Conservation (phyloP, 2,329 filamentous ascomycete genomes). For the Ophiocordyceps camponoti-rufipedis region DNA sequence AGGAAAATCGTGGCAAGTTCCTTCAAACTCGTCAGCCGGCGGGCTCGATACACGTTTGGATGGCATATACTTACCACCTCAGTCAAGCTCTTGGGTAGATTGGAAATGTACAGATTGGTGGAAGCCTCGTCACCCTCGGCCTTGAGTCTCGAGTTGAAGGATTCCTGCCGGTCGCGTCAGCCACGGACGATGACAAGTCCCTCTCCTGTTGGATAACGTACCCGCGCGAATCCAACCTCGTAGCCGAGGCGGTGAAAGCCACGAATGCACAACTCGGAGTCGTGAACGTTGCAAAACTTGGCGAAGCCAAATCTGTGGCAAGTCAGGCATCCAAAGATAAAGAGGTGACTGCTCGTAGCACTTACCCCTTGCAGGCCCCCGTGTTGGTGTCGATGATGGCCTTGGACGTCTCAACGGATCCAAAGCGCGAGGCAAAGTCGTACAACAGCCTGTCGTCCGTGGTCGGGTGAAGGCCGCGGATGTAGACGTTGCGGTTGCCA, state of each 20-base stretch:
- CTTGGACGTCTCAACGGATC: conserved; percentile 89
- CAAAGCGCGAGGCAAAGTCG: conserved; percentile 72
- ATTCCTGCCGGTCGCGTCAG: conserved; percentile 45
- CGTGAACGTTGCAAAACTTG: conserved; percentile 72
- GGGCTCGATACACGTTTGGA: no score
- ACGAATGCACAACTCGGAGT: conserved; percentile 91
- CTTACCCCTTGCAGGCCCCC: conserved; percentile 85
- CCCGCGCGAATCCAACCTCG: conserved; percentile 91
- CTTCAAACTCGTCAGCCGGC: conserved; percentile 15
- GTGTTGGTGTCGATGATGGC: conserved; percentile 93
- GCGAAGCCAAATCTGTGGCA: conserved; percentile 80
- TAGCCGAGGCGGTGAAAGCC: conserved; percentile 90
- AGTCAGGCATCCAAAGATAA: not conserved
- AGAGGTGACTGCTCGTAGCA: not conserved
- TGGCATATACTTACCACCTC: conserved; percentile 49
- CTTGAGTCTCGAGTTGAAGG: conserved; percentile 95
- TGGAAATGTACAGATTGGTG: conserved; percentile 96
- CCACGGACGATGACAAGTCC: not conserved
- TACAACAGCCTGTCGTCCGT: conserved; percentile 84
- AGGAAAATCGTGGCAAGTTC: conserved; percentile 64
- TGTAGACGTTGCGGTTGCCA: conserved; percentile 95
- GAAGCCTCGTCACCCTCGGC: conserved; percentile 78
- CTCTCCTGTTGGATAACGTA: conserved; percentile 23
- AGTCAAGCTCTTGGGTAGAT: conserved; percentile 79
- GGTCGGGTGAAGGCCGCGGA: conserved; percentile 84